Conservation (phyloP, 176 grass and related monocot species). For the Zoysia japonica region DNA sequence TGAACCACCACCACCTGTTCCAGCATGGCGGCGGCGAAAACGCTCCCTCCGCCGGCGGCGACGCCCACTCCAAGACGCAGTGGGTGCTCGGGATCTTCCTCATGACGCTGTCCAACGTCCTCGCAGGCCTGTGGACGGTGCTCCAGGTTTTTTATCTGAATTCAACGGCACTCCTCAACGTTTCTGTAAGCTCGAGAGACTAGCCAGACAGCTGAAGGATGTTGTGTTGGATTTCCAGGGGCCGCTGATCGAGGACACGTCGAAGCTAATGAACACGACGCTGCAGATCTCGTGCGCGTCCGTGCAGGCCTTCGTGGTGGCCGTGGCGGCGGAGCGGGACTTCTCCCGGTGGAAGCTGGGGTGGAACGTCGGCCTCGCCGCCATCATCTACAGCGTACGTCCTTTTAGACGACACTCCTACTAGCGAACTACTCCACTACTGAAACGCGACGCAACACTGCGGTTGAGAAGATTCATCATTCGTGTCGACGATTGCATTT, state of each 20-base stretch:
- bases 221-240: slow-evolving; percentile 32
- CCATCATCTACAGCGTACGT: slow-evolving; percentile 56
- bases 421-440: no score
- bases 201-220: background rate
- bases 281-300: slow-evolving; percentile 63
- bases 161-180: no score
- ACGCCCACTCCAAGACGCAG: slow-evolving; percentile 40
- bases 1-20: slow-evolving; percentile 55
- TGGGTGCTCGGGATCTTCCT: slow-evolving; percentile 69
- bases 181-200: no score
- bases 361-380: slow-evolving; percentile 47
- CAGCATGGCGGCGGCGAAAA: background rate
- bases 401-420: no score
- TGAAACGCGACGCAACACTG: no score
- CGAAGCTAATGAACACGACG: slow-evolving; percentile 75
- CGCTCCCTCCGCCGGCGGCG: background rate
- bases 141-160: slow-evolving; percentile 39
- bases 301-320: slow-evolving; percentile 64
- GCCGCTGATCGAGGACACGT: slow-evolving; percentile 65
- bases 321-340: slow-evolving; percentile 64
- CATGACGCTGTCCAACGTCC: slow-evolving; percentile 49
- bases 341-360: slow-evolving; percentile 63
- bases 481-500: no score
- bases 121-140: slow-evolving; percentile 60
- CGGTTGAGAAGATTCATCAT: no score